Conservation (phyloP, 2,329 filamentous ascomycete species). For the Lanzia echinophila region DNA sequence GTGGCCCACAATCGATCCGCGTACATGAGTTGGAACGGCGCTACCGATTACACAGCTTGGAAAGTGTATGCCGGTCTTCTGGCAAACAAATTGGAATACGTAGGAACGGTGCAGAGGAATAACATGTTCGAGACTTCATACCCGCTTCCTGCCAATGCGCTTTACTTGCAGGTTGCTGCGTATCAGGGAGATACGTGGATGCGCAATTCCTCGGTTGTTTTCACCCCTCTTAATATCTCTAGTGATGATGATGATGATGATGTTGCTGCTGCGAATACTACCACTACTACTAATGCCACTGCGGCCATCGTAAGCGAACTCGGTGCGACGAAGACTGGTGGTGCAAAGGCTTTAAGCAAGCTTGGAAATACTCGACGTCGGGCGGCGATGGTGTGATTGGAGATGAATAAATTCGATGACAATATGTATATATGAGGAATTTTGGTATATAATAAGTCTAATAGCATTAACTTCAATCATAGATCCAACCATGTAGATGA, state of each 20-base stretch:
- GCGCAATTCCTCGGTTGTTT: background rate
- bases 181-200: background rate
- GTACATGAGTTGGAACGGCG: background rate
- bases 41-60: background rate
- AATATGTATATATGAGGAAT: no score
- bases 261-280: background rate
- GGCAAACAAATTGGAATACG: background rate
- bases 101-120: background rate
- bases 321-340: no score
- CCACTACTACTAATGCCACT: background rate
- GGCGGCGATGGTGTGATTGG: no score
- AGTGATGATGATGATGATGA: background rate
- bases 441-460: no score
- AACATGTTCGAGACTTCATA: background rate
- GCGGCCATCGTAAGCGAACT: no score
- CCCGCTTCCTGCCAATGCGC: background rate
- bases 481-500: no score
- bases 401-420: no score
- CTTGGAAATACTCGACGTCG: no score
- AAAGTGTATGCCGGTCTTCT: background rate
- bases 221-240: background rate
- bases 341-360: no score
- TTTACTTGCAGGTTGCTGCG: background rate
- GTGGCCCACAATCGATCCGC: background rate
- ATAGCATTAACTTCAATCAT: no score